Conservation (phyloP, 306 rosid genomes). For the Chamaecrista fasciculata region DNA sequence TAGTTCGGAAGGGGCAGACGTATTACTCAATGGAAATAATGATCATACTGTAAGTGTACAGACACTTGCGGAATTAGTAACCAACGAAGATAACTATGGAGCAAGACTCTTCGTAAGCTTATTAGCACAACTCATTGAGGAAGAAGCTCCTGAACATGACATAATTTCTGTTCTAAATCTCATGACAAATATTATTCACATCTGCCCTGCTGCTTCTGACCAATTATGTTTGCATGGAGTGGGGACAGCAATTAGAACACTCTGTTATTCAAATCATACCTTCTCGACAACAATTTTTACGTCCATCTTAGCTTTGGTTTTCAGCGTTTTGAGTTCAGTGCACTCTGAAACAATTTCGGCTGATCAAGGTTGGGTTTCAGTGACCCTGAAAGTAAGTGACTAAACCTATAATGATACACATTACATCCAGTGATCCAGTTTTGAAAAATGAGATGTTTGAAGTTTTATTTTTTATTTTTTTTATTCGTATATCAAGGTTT, state of each 20-base stretch:
- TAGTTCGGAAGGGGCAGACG: conserved; percentile 37
- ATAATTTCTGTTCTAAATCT: conserved; percentile 50
- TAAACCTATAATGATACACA: conserved; percentile 14
- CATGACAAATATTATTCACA: conserved; percentile 44
- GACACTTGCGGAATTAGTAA: conserved; percentile 69
- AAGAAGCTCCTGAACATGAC: conserved; percentile 56
- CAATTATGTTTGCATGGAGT: conserved; percentile 60
- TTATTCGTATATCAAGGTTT: too few species aligned
- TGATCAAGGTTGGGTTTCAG: conserved; percentile 70
- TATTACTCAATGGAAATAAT: conserved; percentile 34
- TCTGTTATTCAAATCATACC: conserved; percentile 36
- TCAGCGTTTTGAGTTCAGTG: conserved; percentile 53
- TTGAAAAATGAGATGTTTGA: conserved; percentile 4
- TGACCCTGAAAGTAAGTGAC: conserved; percentile 62
- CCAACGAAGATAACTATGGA: conserved; percentile 64
- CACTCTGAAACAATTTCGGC: conserved; percentile 54
- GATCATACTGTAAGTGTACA: conserved; percentile 40
- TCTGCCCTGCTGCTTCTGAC: conserved; percentile 59
- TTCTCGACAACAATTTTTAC: conserved; percentile 42
- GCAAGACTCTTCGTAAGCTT: conserved; percentile 62
- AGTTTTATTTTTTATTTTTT: conserved; percentile 20
- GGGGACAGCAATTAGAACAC: conserved; percentile 50
- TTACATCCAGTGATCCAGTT: conserved; percentile 24
- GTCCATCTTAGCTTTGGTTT: conserved; percentile 50
- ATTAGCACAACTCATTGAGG: conserved; percentile 58